Conservation (phyloP, 805 yeast genomes). For the Candida cerambycidarum region DNA sequence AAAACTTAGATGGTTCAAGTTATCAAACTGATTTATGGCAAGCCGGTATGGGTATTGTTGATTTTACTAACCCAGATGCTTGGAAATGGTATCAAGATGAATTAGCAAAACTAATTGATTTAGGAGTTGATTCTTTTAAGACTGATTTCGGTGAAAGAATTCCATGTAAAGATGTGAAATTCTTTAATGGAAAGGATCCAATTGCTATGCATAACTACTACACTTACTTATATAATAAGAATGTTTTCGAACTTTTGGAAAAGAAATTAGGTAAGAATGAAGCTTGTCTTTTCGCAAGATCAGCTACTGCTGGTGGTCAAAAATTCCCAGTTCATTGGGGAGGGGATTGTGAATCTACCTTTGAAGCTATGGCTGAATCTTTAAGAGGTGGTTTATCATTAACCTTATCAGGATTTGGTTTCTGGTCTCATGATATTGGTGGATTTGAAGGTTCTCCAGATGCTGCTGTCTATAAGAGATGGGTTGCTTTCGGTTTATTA, state of each 20-base stretch:
- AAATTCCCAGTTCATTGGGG: conserved; percentile 43
- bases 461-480: conserved; percentile 36
- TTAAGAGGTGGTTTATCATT: conserved; percentile 36
- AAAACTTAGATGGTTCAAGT: conserved; percentile 26
- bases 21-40: conserved; percentile 41
- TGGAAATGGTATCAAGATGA: conserved; percentile 29
- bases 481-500: conserved; percentile 40
- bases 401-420: conserved; percentile 33
- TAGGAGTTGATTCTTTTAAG: conserved; percentile 38
- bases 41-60: conserved; percentile 40
- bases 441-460: conserved; percentile 40
- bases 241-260: conserved; percentile 32
- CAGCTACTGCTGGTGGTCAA: conserved; percentile 38
- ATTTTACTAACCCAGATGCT: conserved; percentile 38
- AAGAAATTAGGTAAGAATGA: conserved; percentile 27
- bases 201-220: conserved; percentile 36
- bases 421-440: conserved; percentile 41
- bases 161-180: conserved; percentile 28
- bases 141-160: conserved; percentile 42
- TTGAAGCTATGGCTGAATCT: conserved; percentile 40
- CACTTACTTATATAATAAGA: conserved; percentile 32
- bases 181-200: conserved; percentile 29
- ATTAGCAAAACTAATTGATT: conserved; percentile 25
- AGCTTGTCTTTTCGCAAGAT: conserved; percentile 37
- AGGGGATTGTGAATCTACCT: conserved; percentile 38